Evolutionary conservation across 2,329 filamentous ascomycete species (phyloP), one percentile per base, ranked within the genome.

Genomic region (Gaeumannomyces tritici): DNA sequence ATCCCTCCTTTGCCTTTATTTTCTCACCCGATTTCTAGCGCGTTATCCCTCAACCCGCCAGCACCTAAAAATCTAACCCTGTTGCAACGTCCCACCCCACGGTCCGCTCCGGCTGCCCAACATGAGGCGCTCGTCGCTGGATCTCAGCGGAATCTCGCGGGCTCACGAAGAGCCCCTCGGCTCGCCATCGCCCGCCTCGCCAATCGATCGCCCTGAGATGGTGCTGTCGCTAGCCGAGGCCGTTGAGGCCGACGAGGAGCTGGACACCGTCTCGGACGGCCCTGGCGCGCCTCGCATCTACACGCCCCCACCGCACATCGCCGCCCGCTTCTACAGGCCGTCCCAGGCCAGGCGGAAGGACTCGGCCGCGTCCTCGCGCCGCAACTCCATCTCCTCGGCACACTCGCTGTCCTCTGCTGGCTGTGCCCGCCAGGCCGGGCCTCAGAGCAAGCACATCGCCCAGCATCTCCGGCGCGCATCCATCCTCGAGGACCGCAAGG

Each of bases 401-500:
- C 89, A 90, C 64, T 90, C 88, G 21, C 85, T 86, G 65, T 86
- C 84, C 61, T 90, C 88, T 3, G 33, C 35, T 42, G 83, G 82
- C 64, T 84, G 80, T 69, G 74, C 78, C 64, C 76, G 76, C 54
- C 78, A 78, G 72, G 78, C 76, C 64, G 77, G 71, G n/a, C 83
- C 84, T 26, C 89, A 91, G 75, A 91, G 87, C 78, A 90, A 89
- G 72, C 83, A 90, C 73, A 79, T 92, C 62, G 89, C 89, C 63
- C 89, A 92, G 71, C 89, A 92, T 71, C 80, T 92, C 63, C 89
- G 90, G 56, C 86, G 90, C 61, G 87, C 89, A 59, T 91, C 89
- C 21, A 93, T 93, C 63, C 83, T 93, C 65, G 90, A 93, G 73
- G 88, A 89, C 67, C 87, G 90, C 65, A 91, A 90, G 71, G 89